Conservation (phyloP, 371 early-diverging fungal genomes). For the Syncephalastrum contaminatum region DNA sequence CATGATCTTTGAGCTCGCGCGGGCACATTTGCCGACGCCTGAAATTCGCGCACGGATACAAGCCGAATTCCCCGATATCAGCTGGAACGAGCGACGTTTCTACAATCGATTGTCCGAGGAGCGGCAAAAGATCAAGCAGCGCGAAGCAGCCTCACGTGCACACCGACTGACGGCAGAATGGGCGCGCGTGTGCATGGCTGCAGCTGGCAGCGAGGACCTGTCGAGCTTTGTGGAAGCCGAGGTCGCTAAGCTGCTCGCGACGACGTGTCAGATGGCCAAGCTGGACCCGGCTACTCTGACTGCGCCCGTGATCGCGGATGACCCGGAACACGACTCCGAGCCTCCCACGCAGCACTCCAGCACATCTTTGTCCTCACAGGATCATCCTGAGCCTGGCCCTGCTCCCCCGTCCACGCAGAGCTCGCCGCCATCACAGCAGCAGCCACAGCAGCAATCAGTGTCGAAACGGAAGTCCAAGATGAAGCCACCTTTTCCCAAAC, state of each 20-base stretch:
- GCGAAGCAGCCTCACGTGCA: constrained; percentile 52
- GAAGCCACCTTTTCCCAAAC: not conserved
- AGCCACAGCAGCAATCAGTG: constrained; percentile 3
- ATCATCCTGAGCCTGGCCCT: no score
- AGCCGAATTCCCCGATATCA: constrained; percentile 51
- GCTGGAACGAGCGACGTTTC: constrained; percentile 67
- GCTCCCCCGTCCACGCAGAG: no score
- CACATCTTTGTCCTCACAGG: no score
- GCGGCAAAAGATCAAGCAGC: constrained; percentile 50
- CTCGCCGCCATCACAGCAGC: no score
- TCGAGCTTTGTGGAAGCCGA: constrained; percentile 35
- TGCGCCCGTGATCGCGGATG: constrained; percentile 12
- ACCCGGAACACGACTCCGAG: not conserved
- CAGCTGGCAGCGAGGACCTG: constrained; percentile 44
- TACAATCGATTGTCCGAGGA: constrained; percentile 64
- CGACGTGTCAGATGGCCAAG: constrained; percentile 45
- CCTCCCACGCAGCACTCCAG: no score
- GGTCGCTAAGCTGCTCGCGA: constrained; percentile 20
- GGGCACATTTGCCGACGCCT: constrained; percentile 49
- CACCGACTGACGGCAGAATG: constrained; percentile 30
- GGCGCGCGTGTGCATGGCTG: constrained; percentile 35
- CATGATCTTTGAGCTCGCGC: constrained; percentile 48
- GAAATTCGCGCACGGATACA: constrained; percentile 55
- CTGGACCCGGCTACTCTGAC: constrained; percentile 41
- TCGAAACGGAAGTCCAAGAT: not conserved